phyloP scores from a whole-genome alignment of 768 basidiomycete species.

The Russula olivacea region DNA sequence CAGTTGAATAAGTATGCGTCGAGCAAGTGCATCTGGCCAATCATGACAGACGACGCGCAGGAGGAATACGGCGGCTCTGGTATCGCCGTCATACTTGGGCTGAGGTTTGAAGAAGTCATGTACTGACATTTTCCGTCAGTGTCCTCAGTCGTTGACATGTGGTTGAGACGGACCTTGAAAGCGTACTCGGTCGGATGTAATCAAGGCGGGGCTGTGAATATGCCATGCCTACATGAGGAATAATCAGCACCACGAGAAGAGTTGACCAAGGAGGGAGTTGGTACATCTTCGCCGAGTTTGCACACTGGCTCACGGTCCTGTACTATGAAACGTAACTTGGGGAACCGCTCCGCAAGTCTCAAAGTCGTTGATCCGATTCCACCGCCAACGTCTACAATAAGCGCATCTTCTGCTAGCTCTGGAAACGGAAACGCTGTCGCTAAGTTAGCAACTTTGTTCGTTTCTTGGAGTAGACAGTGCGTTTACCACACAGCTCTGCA shows the following conservation, averaged over 20 bases:
- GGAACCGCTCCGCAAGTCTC: constrained; percentile 39
- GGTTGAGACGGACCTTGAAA: constrained; percentile 23
- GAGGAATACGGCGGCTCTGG: constrained; percentile 56
- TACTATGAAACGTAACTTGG: constrained; percentile 46
- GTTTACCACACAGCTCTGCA: constrained; percentile 29
- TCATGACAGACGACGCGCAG: constrained; percentile 71
- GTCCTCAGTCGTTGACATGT: not conserved
- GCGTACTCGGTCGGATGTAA: constrained; percentile 22
- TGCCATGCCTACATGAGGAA: constrained; percentile 21
- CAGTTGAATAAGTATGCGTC: constrained; percentile 42
- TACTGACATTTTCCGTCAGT: constrained; percentile 32
- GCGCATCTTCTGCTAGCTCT: constrained; percentile 42
- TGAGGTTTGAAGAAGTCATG: constrained; percentile 77
- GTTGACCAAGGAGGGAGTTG: constrained; percentile 1
- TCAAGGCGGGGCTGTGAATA: constrained; percentile 22
- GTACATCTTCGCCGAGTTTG: constrained; percentile 39
- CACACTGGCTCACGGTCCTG: constrained; percentile 56
- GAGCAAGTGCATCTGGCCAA: constrained; percentile 58
- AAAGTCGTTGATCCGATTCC: constrained; percentile 54
- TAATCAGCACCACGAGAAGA: not conserved
- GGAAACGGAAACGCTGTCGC: constrained; percentile 53
- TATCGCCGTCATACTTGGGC: constrained; percentile 21
- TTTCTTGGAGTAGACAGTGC: not conserved
- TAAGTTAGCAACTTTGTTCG: constrained; percentile 7
- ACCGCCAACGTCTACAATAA: constrained; percentile 65